Conservation (phyloP, 2,329 filamentous ascomycete genomes). For the Samsoniella hepiali region DNA sequence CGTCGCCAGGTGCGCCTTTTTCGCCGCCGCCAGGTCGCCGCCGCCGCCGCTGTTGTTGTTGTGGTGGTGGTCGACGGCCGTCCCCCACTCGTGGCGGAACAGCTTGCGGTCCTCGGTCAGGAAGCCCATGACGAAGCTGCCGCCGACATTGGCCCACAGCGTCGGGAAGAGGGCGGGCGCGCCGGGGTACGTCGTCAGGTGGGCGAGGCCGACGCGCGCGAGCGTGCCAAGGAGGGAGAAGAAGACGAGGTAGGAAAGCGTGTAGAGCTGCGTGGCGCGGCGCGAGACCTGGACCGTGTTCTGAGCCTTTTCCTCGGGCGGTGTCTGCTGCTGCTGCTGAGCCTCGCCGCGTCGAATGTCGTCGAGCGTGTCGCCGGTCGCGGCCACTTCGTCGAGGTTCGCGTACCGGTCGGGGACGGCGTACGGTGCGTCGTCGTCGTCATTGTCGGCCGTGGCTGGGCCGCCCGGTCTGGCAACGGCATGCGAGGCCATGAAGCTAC, state of each 20-base stretch:
- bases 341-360: constrained; percentile 11
- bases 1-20: constrained; percentile 56
- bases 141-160: constrained; percentile 84
- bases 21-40: constrained; percentile 43
- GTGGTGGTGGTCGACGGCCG: constrained; percentile 34
- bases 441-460: not conserved
- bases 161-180: constrained; percentile 71
- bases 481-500: not conserved
- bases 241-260: constrained; percentile 75
- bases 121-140: constrained; percentile 82
- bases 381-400: constrained; percentile 40
- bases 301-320: not conserved
- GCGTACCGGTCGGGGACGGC: constrained; percentile 37
- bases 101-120: constrained; percentile 73
- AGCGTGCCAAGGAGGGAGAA: constrained; percentile 85
- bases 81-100: constrained; percentile 67
- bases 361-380: constrained; percentile 25
- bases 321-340: constrained; percentile 5
- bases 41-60: constrained; percentile 21
- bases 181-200: constrained; percentile 74
- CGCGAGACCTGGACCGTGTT: constrained; percentile 39
- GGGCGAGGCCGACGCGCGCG: constrained; percentile 74
- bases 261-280: constrained; percentile 61
- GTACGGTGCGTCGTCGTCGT: constrained; percentile 21
- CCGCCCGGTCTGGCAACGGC: not conserved